Base-by-base conservation (phyloP, 306 rosid genomes). In the Quercus glauca region DNA sequence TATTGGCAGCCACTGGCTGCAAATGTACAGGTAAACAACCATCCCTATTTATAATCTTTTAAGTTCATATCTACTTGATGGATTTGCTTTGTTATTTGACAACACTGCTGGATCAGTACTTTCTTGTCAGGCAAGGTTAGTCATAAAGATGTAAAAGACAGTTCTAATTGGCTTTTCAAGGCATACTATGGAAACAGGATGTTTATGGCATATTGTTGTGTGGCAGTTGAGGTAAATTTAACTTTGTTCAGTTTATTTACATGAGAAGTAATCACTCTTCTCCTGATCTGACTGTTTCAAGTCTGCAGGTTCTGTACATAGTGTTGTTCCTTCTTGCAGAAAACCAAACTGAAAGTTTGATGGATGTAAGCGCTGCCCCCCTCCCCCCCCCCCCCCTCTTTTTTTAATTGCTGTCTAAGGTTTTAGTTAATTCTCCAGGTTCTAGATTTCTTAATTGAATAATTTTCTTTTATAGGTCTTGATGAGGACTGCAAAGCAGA, bases 101-200 rank as follows among this genome's bases (percentile, higher is more conserved):
- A 2, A 35, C 20, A 37, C 17, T 71, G 76, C 71, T 78, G 79
- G 53, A 17, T 73, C 80, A 95, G 99, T 85, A 95, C 99, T 82
- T 96, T 93, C 91, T 89, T 95, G 83, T 45, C 70, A 26, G 99
- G 99, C 82, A 95, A 95, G 85, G 89, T 83, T 78, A 95, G 98
- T 86, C 99, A 96, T 86, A 96, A 96, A 86, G 99, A 96, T 76
- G 98, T 96, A 64, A 96, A 96, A 78, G 99, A 96, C 90, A 96
- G 99, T 86, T 89, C 89, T 81, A 96, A 58, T 81, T 91, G 98
- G 98, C 96, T 96, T 86, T 93, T 96, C 73, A 93, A 63, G 92
- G 83, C 87, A 77, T 96, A 96, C 82, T 96, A 96, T 52, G 97
- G 97, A 78, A 96, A 96, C 83, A 83, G 93, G 88, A 91, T 90